Base-by-base conservation (phyloP, 2,329 filamentous ascomycete species). In the Alternaria infectoria region DNA sequence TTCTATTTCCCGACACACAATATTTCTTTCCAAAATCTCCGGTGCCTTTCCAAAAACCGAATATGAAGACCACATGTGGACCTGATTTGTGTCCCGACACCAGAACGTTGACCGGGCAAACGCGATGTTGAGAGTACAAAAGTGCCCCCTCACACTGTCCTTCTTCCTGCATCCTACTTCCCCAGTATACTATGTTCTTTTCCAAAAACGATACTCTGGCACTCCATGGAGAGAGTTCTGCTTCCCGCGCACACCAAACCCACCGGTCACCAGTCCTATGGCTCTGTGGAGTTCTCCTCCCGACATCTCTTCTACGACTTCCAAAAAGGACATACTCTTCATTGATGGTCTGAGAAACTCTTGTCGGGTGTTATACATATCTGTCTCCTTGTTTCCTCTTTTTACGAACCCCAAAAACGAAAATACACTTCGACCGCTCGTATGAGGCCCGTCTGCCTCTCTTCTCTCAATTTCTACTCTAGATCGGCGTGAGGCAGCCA, bases 311-410 rank as follows among this genome's bases (percentile, higher is more conserved):
- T 36, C 15, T 9, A 3, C 32, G 32, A 9, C 32, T 1, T 36
- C 15, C 32, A n/a, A 36, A 36, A 36, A 2, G 2, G 0, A 36
- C 6, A 36, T 15, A 0, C 30, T 2, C 2, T 3, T n/a, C 2
- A 3, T 3, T 2, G 32, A 36, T 36, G 32, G 13, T 36, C 32
- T 36, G 32, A 36, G 32, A 0, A 36, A 9, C 0, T 36, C 32
- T 36, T 36, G 15, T n/a, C 7, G 4, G 0, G 1, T 9, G 8
- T 9, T 9, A 7, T 9, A 3, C 32, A 2, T 9, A 36, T 36
- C 7, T 36, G 0, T 1, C 32, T 36, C 4, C 15, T 9, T 36
- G 3, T 15, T 36, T 4, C 3, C 13, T 8, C 30, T 5, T 15
- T 15, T 2, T 15, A 8, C 13, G 3, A 36, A 15, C 8, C 3